Conservation (phyloP, 2,329 filamentous ascomycete species). For the Cordyceps cicadae region DNA sequence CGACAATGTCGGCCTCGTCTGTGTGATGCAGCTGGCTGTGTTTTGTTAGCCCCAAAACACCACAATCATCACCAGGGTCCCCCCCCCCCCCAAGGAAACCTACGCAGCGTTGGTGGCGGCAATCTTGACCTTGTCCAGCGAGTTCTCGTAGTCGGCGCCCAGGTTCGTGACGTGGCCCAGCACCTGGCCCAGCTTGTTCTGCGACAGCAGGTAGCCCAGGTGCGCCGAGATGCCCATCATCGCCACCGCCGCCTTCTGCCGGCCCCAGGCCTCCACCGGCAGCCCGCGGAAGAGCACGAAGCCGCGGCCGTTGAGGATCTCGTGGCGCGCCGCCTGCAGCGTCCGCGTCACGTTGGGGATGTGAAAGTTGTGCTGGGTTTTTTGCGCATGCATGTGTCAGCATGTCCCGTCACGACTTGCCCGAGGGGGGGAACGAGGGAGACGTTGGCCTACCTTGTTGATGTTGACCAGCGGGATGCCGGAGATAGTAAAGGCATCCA, state of each 20-base stretch:
- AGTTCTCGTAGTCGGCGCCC: conserved; percentile 56
- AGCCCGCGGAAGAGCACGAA: conserved; percentile 87
- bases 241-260: conserved; percentile 68
- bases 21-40: conserved; percentile 44
- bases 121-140: conserved; percentile 78
- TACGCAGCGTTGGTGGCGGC: conserved; percentile 53
- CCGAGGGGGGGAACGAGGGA: too few relatives aligned
- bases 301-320: conserved; percentile 65
- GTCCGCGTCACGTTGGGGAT: conserved; percentile 24
- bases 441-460: conserved; percentile 15
- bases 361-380: conserved; percentile 28
- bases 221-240: conserved; percentile 82
- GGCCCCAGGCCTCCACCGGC: conserved; percentile 66
- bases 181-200: conserved; percentile 76
- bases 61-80: too few relatives aligned
- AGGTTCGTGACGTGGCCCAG: conserved; percentile 82
- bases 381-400: too few relatives aligned
- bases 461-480: conserved; percentile 63
- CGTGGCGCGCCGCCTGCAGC: conserved; percentile 27
- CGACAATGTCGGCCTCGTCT: conserved; percentile 76
- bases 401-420: too few relatives aligned
- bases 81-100: too few relatives aligned
- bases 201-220: conserved; percentile 75
- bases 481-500: conserved; percentile 61
- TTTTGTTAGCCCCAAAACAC: background rate